Evolutionary conservation across 1,284 basidiomycete species (phyloP).

Genomic region (Abortiporus biennis): DNA sequence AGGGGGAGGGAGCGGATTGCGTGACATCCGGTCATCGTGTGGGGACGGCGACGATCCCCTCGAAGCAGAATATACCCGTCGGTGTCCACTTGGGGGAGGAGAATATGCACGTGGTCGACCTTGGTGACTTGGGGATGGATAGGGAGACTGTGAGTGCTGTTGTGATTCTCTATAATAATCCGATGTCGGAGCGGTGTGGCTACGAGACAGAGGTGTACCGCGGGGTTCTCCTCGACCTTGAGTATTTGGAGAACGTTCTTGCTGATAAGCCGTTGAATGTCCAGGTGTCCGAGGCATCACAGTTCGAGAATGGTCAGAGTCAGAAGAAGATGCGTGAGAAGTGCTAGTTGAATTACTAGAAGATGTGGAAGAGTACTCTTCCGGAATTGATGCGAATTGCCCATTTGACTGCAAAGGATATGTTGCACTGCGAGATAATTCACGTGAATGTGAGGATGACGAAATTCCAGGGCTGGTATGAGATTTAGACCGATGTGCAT

Average conservation of each 20-base stretch:
- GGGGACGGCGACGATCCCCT: conserved; percentile 7
- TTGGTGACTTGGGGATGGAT: conserved; percentile 6
- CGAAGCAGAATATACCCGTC: background rate
- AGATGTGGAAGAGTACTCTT: conserved; percentile 21
- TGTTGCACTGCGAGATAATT: conserved; percentile 28
- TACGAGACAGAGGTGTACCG: conserved; percentile 18
- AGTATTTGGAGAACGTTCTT: background rate
- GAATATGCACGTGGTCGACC: too few relatives aligned
- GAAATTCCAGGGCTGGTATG: conserved; percentile 14
- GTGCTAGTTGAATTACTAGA: too few relatives aligned
- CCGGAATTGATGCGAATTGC: conserved; percentile 27
- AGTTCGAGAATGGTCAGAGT: conserved; percentile 9
- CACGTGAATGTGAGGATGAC: conserved; percentile 14
- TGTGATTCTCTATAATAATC: conserved; percentile 10
- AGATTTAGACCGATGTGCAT: conserved; percentile 8
- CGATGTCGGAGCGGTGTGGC: conserved; percentile 20
- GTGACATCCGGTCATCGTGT: conserved; percentile 10
- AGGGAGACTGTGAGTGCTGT: conserved; percentile 10
- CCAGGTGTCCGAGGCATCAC: background rate
- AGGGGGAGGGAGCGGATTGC: conserved; percentile 22
- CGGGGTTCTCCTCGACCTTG: conserved; percentile 2
- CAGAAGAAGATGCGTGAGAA: conserved; percentile 14
- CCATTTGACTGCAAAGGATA: conserved; percentile 19
- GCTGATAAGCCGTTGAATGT: background rate
- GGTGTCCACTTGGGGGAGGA: conserved; percentile 10